These are phyloP conservation scores for Puccinia coronata DNA, from an alignment of 1,284 basidiomycete genomes.

Conservation along the genomic window DNA sequence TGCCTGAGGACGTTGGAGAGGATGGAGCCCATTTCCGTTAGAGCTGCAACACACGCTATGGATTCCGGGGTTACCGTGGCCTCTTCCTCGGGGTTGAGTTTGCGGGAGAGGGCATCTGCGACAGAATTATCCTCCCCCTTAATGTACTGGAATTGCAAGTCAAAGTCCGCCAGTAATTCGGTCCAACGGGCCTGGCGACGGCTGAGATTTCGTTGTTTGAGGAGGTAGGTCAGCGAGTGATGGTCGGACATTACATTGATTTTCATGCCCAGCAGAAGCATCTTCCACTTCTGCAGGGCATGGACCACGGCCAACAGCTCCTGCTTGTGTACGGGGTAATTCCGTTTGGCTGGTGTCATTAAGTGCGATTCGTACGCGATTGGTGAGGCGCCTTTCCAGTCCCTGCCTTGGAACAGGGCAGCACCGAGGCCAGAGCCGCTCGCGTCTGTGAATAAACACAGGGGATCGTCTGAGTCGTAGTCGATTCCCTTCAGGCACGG, in stretches of 20 bases:
- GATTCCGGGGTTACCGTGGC: background rate
- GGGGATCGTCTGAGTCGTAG: background rate
- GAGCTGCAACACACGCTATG: background rate
- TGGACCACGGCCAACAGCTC: background rate
- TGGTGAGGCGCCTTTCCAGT: background rate
- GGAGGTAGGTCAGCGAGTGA: background rate
- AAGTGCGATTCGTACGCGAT: constrained; percentile 5
- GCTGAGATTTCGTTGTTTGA: constrained; percentile 59
- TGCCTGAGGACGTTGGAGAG: constrained; percentile 48
- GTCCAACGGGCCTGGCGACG: constrained; percentile 59
- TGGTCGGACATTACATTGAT: background rate
- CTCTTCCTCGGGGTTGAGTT: background rate
- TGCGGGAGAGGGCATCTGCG: constrained; percentile 56
- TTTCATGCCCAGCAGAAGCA: constrained; percentile 57
- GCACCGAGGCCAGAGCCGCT: background rate
- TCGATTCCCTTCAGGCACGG: background rate
- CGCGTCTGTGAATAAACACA: constrained; percentile 1
- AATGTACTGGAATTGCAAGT: constrained; percentile 57
- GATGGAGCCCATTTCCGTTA: background rate
- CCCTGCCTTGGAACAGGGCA: background rate
- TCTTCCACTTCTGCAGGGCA: constrained; percentile 52
- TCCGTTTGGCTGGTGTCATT: background rate
- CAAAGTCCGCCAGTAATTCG: constrained; percentile 59
- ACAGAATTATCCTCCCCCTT: constrained; percentile 59
- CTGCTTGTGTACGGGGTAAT: background rate